Base-by-base conservation (phyloP, 352 stramenopile species). In the Phytophthora hibernalis region DNA sequence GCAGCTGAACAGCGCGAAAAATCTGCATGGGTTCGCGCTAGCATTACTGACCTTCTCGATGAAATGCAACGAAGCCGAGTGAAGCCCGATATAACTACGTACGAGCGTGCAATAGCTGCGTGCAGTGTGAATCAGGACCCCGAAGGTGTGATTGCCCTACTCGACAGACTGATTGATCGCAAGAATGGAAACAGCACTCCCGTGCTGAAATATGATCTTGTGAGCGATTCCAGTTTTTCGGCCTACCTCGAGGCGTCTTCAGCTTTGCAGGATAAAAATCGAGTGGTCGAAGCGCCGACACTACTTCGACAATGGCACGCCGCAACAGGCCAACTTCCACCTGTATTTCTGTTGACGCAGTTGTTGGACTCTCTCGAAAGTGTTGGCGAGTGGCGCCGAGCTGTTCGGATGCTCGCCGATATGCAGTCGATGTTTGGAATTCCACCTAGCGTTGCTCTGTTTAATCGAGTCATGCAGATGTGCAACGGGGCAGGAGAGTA, bases 401-500 rank as follows among this genome's bases (percentile, higher is more conserved):
- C 82, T 28, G 57, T 92, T 11, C 55, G 68, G 9, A 56, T 91
- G 20, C 47, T 92, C 16, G 82, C 83, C 21, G 65, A 83, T 31
- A 76, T 85, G 35, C 55, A 76, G 6, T 28, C 55, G 1, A 24
- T 53, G n/a, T 91, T 74, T 53, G 82, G 82, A n/a, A 48, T 80
- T 26, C 16, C 35, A 9, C 83, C 83, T 4, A 83, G 62, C 20
- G 79, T 84, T 16, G 44, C 55, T 16, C 73, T 91, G 26, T 85
- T 91, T 44, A 77, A 80, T 43, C 61, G 61, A 11, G 77, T 83
- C 5, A 91, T 94, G 83, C 64, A 80, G 45, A 85, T 82, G 50
- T 94, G 83, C 72, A 94, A 94, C 43, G 24, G 28, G 4, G 82
- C 74, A n/a, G 68, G 49, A 33, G 68, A 90, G 65, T 74, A 81